A percentile compares a stretch with the other conserved stretches of the same genome.
These are phyloP conservation scores for Oenanthe javanica DNA, from an alignment of 140 eudicot species.

Conservation along the genomic window DNA sequence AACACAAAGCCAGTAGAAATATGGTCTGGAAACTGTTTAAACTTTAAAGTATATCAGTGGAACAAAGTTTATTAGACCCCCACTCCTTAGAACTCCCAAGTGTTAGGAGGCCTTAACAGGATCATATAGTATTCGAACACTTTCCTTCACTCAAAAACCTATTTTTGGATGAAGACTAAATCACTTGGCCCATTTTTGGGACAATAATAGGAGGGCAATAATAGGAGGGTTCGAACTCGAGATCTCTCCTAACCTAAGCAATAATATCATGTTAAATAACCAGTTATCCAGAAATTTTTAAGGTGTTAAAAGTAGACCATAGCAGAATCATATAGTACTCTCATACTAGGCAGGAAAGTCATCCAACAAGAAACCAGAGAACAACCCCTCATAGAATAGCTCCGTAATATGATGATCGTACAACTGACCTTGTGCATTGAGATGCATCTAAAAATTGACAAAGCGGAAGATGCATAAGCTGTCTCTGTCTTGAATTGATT, in stretches of 20 bases:
- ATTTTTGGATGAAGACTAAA: no score
- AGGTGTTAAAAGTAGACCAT: no score
- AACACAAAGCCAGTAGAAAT: slow-evolving; percentile 65
- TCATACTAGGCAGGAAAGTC: slow-evolving; percentile 39
- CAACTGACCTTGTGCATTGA: slow-evolving; percentile 69
- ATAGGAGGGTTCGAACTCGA: no score
- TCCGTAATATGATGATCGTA: slow-evolving; percentile 75
- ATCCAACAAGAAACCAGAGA: slow-evolving; percentile 59
- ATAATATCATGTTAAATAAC: no score
- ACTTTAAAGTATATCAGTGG: slow-evolving; percentile 55
- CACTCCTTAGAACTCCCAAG: slow-evolving; percentile 44
- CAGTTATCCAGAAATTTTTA: no score
- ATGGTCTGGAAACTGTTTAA: slow-evolving; percentile 64
- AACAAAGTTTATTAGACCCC: slow-evolving; percentile 53
- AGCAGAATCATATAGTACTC: no score
- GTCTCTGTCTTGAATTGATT: slow-evolving; percentile 14
- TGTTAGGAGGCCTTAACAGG: no score
- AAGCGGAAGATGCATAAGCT: slow-evolving; percentile 19
- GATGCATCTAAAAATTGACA: slow-evolving; percentile 84
- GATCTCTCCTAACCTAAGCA: no score
- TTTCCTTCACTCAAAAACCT: no score
- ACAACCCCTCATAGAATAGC: slow-evolving; percentile 73
- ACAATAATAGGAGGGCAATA: no score
- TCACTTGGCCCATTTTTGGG: no score
- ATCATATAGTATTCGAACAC: no score